Base-by-base conservation (phyloP, 768 basidiomycete genomes). In the Nevesoporus exiguus region DNA sequence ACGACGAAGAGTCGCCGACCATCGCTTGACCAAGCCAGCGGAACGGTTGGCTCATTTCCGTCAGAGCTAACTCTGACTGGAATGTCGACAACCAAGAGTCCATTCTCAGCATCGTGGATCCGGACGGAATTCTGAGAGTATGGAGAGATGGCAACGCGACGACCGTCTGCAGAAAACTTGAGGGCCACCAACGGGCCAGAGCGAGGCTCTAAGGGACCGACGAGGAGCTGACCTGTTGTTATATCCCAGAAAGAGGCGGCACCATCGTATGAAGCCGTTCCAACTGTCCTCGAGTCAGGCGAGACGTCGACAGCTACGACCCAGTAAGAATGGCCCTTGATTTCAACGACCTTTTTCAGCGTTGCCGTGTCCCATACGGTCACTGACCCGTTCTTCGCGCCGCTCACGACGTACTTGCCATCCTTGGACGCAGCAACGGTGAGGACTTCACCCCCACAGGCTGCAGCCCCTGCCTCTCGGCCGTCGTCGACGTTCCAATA, bases 11-110 rank as follows among this genome's bases (percentile, higher is more conserved):
- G 37, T 14, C 36, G 45, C 14, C 30, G 49, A 24, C 51, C 60
- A 24, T 61, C 60, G 13, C 36, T 44, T 21, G 60, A 61, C 61
- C 61, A 62, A 37, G 54, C 61, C 7, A 62, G 52, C 7, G 61
- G 56, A 14, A 42, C 17, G 5, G 57, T 59, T 17, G 54, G 57
- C 37, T 60, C 52, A 7, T 54, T 60, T n/a, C 59, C 55, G 30
- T 19, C 36, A 8, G 59, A 54, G 27, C 53, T 61, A 47, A 62
- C 43, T 25, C 24, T 51, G 29, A 53, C 47, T 29, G 50, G 53
- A 25, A 62, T 43, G 30, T 58, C 25, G 29, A 62, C 24, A 4
- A 58, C 45, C 30, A 52, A 21, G 3, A 22, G 31, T 14, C 59
- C 61, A 14, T 21, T 40, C 19, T 45, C 53, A 15, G 47, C 11